These are phyloP conservation scores for Stephania yunnanensis DNA, from an alignment of 164 flowering plant species.

Conservation along the genomic window DNA sequence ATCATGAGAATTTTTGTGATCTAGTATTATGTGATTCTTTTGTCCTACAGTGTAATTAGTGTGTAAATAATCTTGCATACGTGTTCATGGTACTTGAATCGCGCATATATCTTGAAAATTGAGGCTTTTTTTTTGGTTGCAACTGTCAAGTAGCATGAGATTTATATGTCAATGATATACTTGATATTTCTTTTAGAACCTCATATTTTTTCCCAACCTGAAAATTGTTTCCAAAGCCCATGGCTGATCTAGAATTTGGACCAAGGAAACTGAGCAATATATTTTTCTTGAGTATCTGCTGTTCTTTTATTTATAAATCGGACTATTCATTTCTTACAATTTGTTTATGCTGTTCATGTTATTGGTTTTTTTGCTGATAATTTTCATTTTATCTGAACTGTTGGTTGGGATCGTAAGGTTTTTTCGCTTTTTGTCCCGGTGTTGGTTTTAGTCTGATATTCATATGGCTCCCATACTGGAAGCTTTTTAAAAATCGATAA, in stretches of 20 bases:
- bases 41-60: background rate
- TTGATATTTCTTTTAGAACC: background rate
- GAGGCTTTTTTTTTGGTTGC: background rate
- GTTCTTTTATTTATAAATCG: background rate
- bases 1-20: background rate
- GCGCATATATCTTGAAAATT: background rate
- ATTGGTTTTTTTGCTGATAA: background rate
- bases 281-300: background rate
- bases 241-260: background rate
- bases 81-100: background rate
- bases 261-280: background rate
- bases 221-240: background rate
- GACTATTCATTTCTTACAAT: too few species aligned
- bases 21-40: background rate
- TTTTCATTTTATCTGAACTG: background rate
- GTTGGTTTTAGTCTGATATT: background rate
- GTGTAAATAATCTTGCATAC: background rate
- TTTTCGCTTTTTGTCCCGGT: background rate
- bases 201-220: background rate
- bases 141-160: background rate
- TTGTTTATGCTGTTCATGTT: background rate
- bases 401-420: background rate
- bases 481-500: background rate
- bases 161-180: background rate
- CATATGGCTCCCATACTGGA: background rate